Percentiles rank a stretch among this genome's conserved stretches.
These are phyloP conservation scores for Podospora pseudopauciseta DNA, from an alignment of 495 filamentous ascomycete species.

Conservation along the genomic window DNA sequence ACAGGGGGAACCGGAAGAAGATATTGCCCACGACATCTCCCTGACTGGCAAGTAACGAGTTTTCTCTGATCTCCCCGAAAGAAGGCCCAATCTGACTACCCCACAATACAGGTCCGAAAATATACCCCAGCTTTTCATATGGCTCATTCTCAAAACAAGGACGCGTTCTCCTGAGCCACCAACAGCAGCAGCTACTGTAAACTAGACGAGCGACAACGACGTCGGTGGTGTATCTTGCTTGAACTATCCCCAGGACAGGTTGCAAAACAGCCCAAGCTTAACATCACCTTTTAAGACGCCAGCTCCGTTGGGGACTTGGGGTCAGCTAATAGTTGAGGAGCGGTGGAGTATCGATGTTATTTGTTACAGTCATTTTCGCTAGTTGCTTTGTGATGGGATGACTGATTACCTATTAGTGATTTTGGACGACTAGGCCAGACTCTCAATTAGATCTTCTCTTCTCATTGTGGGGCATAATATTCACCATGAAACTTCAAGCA, in stretches of 20 bases:
- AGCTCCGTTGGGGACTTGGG: no score
- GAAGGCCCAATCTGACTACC: not conserved
- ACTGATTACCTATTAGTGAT: not conserved
- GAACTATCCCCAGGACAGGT: no score
- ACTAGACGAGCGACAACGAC: no score
- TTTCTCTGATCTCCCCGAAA: not conserved
- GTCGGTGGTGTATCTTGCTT: no score
- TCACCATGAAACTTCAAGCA: not conserved
- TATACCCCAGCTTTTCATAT: no score
- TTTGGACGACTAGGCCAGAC: not conserved
- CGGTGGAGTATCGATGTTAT: not conserved
- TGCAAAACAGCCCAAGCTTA: not conserved
- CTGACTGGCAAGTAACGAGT: not conserved
- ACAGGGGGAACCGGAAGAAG: not conserved
- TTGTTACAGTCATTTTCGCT: not conserved
- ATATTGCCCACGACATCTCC: not conserved
- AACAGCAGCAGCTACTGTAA: no score
- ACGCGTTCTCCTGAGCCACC: no score
- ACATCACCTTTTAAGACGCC: no score
- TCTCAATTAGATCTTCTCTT: not conserved
- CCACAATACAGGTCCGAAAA: no score
- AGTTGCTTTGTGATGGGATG: not conserved
- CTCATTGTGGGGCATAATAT: not conserved
- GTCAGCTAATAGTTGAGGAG: no score
- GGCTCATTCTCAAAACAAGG: no score